phyloP scores from a whole-genome alignment of 176 grass and related monocot genomes.

The Eleusine indica region DNA sequence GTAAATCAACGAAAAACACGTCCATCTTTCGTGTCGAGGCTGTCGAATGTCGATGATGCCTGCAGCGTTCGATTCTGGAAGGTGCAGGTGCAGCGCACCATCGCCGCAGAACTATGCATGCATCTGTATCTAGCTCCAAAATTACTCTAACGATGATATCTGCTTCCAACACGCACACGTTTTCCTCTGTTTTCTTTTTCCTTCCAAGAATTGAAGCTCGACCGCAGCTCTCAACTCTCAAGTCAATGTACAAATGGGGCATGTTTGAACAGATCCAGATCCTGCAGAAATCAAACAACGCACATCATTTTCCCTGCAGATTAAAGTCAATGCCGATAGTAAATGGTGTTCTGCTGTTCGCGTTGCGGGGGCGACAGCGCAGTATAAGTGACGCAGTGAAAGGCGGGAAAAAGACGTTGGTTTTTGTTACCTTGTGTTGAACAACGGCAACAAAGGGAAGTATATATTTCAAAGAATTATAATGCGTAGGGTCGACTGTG shows the following conservation, averaged over 20 bases:
- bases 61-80: not conserved
- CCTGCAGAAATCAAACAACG: not conserved
- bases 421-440: not conserved
- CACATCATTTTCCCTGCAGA: not conserved
- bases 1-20: not conserved
- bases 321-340: slow-evolving; percentile 20
- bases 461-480: not conserved
- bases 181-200: not conserved
- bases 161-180: not conserved
- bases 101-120: too few relatives aligned
- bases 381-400: slow-evolving; percentile 1
- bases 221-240: not conserved
- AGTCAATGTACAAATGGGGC: not conserved
- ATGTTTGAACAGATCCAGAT: slow-evolving; percentile 4
- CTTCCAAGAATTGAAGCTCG: not conserved
- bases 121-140: too few relatives aligned
- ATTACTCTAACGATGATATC: not conserved
- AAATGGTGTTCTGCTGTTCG: not conserved
- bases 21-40: too few relatives aligned
- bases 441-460: not conserved
- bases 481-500: not conserved
- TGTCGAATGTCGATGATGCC: too few relatives aligned
- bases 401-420: not conserved
- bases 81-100: not conserved
- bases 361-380: not conserved